These are phyloP conservation scores for Russula compacta DNA, from an alignment of 768 basidiomycete species.

Conservation along the genomic window DNA sequence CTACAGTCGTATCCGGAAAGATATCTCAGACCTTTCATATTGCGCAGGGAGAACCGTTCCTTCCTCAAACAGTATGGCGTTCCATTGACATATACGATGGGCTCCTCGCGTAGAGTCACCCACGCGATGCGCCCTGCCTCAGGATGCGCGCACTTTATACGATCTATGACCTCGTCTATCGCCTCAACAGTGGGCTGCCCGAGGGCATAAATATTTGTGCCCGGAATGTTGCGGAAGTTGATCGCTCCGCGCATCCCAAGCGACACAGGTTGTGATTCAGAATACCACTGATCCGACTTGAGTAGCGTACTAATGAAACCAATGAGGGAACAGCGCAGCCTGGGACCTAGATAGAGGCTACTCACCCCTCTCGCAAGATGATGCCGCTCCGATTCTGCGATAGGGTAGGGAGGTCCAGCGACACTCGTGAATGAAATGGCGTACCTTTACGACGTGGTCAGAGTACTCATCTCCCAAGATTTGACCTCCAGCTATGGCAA, in stretches of 20 bases:
- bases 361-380: conserved; percentile 80
- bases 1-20: neutral
- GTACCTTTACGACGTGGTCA: conserved; percentile 82
- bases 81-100: conserved; percentile 88
- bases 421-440: conserved; percentile 9
- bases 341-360: conserved; percentile 19
- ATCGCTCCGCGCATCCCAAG: conserved; percentile 82
- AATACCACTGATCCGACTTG: conserved; percentile 90
- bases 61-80: conserved; percentile 83
- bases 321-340: neutral
- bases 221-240: conserved; percentile 82
- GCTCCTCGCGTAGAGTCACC: conserved; percentile 91
- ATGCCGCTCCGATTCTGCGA: conserved; percentile 82
- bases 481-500: conserved; percentile 70
- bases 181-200: conserved; percentile 90
- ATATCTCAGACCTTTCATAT: conserved; percentile 72
- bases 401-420: neutral
- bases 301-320: conserved; percentile 53
- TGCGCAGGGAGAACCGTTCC: conserved; percentile 78
- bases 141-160: conserved; percentile 54
- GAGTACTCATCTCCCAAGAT: conserved; percentile 94
- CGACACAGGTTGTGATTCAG: conserved; percentile 56
- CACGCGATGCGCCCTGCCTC: conserved; percentile 61
- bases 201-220: conserved; percentile 79
- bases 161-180: conserved; percentile 65